Evolutionary conservation across 1,284 basidiomycete genomes (phyloP), one percentile per base, ranked within the genome.

Genomic region (Ustilago tritici): DNA sequence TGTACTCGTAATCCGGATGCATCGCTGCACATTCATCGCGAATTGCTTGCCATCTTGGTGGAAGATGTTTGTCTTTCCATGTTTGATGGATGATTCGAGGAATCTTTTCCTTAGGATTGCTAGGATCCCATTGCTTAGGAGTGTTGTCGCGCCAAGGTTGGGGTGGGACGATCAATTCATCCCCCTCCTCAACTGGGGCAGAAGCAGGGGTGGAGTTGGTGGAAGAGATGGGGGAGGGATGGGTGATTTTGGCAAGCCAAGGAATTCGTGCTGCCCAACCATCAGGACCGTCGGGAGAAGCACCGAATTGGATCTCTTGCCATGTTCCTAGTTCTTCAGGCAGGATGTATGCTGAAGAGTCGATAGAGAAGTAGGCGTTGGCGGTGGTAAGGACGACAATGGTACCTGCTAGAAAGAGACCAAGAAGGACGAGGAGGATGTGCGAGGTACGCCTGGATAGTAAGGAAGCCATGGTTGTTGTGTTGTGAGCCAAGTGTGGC

Each of bases 41-140:
- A 28, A 87, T 83, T 19, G 78, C 89, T 78, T 91, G 90, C 95
- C 95, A 99, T 73, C 91, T 90, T 46, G 90, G 88, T 5, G 97
- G 97, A 28, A 99, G 89, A 0, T 90, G 90, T 74, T 96, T 92
- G 19, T 92, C 92, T 89, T 97, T 98, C 96, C 96, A 99, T 23
- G 97, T 99, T 90, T 98, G 96, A 87, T 99, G 96, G 61, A 99
- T 91, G 80, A 99, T 94, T 58, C 94, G 90, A 2, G 96, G 96
- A 49, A 98, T 92, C 62, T 80, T 80, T 56, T 84, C 84, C 6
- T 53, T 58, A 15, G 84, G 81, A 40, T 66, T 71, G 64, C 19
- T 60, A 28, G 70, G 57, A 28, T 78, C 68, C 66, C 70, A 74
- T 35, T 70, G 47, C 32, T 67, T 74, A 35, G 68, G 71, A 0